Evolutionary conservation across 1,139 yeast species (phyloP).

Genomic region (Kurtzmaniella quercitrusa): DNA sequence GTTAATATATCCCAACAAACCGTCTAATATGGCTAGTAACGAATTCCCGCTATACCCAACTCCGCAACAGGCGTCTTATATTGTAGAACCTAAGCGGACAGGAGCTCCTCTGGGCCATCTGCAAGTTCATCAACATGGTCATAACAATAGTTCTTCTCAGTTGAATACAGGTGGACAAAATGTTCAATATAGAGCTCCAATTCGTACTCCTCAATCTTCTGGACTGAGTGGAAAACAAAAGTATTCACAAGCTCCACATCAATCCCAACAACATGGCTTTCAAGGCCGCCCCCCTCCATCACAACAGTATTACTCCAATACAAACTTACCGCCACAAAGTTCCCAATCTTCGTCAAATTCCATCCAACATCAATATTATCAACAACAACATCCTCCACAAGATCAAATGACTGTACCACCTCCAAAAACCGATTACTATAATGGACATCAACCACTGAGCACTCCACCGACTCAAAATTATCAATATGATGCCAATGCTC

Average conservation of each 20-base stretch:
- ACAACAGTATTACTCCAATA: slow-evolving; percentile 15
- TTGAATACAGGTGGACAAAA: slow-evolving; percentile 15
- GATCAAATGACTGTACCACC: not conserved
- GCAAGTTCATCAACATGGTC: not conserved
- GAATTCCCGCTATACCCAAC: slow-evolving; percentile 48
- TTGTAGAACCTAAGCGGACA: slow-evolving; percentile 16
- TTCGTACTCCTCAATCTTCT: slow-evolving; percentile 16
- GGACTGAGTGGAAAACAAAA: slow-evolving; percentile 7
- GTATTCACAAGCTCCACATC: slow-evolving; percentile 15
- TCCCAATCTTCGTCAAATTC: slow-evolving; percentile 6
- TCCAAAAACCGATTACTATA: not conserved
- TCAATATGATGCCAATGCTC: not conserved
- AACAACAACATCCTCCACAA: slow-evolving; percentile 7
- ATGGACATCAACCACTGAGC: not conserved
- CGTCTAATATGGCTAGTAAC: slow-evolving; percentile 15
- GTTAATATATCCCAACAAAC: too few relatives aligned
- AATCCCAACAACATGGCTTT: slow-evolving; percentile 14
- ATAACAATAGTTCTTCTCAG: not conserved
- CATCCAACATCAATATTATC: slow-evolving; percentile 13
- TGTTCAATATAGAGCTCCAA: slow-evolving; percentile 5
- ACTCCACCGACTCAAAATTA: not conserved
- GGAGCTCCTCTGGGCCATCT: slow-evolving; percentile 6
- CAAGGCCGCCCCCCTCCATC: slow-evolving; percentile 12
- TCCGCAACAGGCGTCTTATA: slow-evolving; percentile 44
- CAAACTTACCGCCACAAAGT: slow-evolving; percentile 11